Conservation (phyloP, 495 filamentous ascomycete species). For the Aspergillus ostianus region DNA sequence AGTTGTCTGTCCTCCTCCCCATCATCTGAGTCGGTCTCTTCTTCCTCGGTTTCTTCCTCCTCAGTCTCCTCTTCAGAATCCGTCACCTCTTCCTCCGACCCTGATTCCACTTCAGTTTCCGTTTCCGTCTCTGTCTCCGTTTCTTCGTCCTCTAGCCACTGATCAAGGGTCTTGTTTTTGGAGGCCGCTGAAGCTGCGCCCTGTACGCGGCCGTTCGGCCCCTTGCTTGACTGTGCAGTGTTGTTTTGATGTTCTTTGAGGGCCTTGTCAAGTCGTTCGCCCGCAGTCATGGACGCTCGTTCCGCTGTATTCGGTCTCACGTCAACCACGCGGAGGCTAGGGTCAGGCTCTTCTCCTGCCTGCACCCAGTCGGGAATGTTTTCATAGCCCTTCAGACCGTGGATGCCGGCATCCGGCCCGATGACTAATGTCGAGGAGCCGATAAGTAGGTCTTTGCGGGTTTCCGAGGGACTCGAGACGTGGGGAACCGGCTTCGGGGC, state of each 20-base stretch:
- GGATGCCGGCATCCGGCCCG: conserved; percentile 67
- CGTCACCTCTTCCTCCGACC: conserved; percentile 32
- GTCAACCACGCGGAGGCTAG: conserved; percentile 59
- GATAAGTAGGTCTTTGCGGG: conserved; percentile 68
- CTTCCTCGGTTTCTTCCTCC: conserved; percentile 13
- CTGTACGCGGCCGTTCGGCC: conserved; percentile 18
- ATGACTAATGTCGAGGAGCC: conserved; percentile 84
- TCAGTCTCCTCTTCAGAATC: conserved; percentile 13
- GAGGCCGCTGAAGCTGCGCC: conserved; percentile 12
- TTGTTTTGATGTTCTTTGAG: conserved; percentile 40
- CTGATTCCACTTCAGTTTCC: conserved; percentile 48
- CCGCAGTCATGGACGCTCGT: conserved; percentile 51
- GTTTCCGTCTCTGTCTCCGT: conserved; percentile 51
- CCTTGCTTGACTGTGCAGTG: conserved; percentile 17
- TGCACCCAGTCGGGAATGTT: conserved; percentile 81
- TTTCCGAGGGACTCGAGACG: conserved; percentile 78
- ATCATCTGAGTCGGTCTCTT: conserved; percentile 1
- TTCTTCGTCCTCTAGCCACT: conserved; percentile 71
- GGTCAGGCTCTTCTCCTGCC: conserved; percentile 74
- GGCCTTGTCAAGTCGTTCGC: conserved; percentile 61
- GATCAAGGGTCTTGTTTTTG: conserved; percentile 74
- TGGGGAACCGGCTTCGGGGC: conserved; percentile 94
- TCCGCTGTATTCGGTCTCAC: conserved; percentile 29
- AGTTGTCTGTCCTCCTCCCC: conserved; percentile 16
- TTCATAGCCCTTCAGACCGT: conserved; percentile 73